Conservation (phyloP, 1,284 basidiomycete species). For the Pseudomicrostroma phylloplanum region DNA sequence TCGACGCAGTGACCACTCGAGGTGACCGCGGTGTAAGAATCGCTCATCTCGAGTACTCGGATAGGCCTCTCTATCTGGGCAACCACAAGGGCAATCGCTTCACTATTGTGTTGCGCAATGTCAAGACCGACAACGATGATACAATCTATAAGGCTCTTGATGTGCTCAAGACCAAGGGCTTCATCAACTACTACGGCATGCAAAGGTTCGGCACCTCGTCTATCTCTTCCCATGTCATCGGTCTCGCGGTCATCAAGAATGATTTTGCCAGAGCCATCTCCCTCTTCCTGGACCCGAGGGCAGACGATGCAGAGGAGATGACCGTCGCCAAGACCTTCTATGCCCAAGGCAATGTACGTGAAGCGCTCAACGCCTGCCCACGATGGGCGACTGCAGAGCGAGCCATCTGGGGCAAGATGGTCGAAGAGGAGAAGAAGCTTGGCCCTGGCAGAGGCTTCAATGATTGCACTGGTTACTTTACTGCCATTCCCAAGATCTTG, state of each 20-base stretch:
- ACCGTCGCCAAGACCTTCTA: conserved; percentile 21
- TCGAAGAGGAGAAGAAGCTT: conserved; percentile 59
- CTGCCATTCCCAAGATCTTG: conserved; percentile 59
- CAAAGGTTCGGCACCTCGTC: conserved; percentile 96
- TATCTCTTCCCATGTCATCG: conserved; percentile 89
- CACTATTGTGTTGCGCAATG: conserved; percentile 81
- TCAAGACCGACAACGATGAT: conserved; percentile 17
- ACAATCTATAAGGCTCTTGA: conserved; percentile 70
- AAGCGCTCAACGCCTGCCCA: conserved; percentile 79
- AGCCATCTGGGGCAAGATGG: conserved; percentile 80
- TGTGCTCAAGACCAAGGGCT: conserved; percentile 76
- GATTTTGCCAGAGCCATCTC: conserved; percentile 57
- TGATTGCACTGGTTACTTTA: conserved; percentile 32
- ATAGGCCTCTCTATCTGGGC: conserved; percentile 76
- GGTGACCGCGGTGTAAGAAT: conserved; percentile 69
- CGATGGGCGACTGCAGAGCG: conserved; percentile 84
- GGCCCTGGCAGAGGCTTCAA: conserved; percentile 10
- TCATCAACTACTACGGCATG: conserved; percentile 99
- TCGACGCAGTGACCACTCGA: conserved; percentile 9
- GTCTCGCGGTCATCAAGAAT: conserved; percentile 75
- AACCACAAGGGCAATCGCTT: conserved; percentile 95
- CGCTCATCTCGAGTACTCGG: conserved; percentile 77
- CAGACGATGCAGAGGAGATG: conserved; percentile 20
- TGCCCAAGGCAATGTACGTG: conserved; percentile 34
- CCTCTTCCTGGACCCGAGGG: conserved; percentile 27